Base-by-base conservation (phyloP, 306 rosid species). In the Luffa acutangula region DNA sequence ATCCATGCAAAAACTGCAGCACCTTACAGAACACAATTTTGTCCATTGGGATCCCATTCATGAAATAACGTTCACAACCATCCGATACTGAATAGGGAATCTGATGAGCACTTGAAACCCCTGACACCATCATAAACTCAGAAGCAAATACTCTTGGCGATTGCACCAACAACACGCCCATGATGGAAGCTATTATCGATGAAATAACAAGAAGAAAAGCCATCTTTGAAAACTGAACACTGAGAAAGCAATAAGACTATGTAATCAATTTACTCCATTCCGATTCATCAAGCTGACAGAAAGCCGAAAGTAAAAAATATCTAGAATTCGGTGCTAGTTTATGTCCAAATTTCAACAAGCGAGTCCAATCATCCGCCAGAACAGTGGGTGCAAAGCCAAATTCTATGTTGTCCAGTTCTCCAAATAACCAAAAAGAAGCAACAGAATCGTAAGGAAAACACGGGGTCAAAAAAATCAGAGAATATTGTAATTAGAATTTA, bases 21-120 rank as follows among this genome's bases (percentile, higher is more conserved):
- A 89, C 84, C 78, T 79, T 76, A 78, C 98, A 95, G 86, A 91
- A 92, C 63, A 78, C 70, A 87, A 42, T 75, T 84, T 82, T 85
- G 81, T 83, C 83, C 14, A 89, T 87, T 25, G 80, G 81, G 66
- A 85, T 83, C 81, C 91, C 92, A 63, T 91, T 91, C 70, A 92
- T 78, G 85, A 84, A 86, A 75, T 85, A 91, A 39, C 84, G 70
- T 75, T 90, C 92, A 66, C 64, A 63, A 75, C 89, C 92, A 84
- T 69, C 70, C 58, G 92, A 80, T 75, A 73, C 70, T 67, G 93
- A 79, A 85, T 79, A 81, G 39, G 82, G 84, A 49, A 90, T 80
- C 84, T 82, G 81, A 87, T 91, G 69, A 75, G 52, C 48, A 20
- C 85, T 91, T 82, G 98, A 91, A 81, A 72, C 85, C 82, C 80